Evolutionary conservation across 1,139 yeast genomes (phyloP).

Genomic region (Pichia sp.): DNA sequence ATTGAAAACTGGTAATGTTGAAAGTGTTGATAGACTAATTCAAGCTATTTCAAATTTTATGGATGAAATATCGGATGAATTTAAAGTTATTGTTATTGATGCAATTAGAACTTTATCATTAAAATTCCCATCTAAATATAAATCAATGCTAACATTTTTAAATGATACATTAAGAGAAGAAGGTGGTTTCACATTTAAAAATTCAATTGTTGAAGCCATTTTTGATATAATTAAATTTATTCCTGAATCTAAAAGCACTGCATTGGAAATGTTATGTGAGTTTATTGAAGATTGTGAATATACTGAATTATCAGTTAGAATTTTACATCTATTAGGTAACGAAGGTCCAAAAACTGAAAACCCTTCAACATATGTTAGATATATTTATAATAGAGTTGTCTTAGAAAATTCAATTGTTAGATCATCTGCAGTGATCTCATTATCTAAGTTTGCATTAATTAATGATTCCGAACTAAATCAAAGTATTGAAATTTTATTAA

Average conservation of each 20-base stretch:
- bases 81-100: slow-evolving; percentile 88
- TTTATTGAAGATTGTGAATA: slow-evolving; percentile 97
- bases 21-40: slow-evolving; percentile 83
- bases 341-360: slow-evolving; percentile 87
- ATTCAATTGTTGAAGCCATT: slow-evolving; percentile 83
- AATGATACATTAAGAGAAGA: slow-evolving; percentile 85
- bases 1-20: slow-evolving; percentile 90
- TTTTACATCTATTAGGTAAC: slow-evolving; percentile 83
- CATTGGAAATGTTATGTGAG: slow-evolving; percentile 87
- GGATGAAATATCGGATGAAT: slow-evolving; percentile 94
- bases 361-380: slow-evolving; percentile 90
- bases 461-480: slow-evolving; percentile 61
- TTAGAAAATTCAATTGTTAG: slow-evolving; percentile 91
- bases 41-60: slow-evolving; percentile 81
- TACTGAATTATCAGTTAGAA: slow-evolving; percentile 86
- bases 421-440: slow-evolving; percentile 90
- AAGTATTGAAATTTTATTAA: slow-evolving; percentile 68
- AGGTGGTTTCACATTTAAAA: slow-evolving; percentile 77
- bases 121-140: slow-evolving; percentile 88
- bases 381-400: slow-evolving; percentile 93
- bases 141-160: slow-evolving; percentile 73
- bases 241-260: slow-evolving; percentile 80
- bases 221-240: slow-evolving; percentile 84
- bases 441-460: slow-evolving; percentile 82
- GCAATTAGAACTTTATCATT: slow-evolving; percentile 88